These are phyloP conservation scores for Rhizopogon vesiculosus DNA, from an alignment of 768 basidiomycete species.

Conservation along the genomic window DNA sequence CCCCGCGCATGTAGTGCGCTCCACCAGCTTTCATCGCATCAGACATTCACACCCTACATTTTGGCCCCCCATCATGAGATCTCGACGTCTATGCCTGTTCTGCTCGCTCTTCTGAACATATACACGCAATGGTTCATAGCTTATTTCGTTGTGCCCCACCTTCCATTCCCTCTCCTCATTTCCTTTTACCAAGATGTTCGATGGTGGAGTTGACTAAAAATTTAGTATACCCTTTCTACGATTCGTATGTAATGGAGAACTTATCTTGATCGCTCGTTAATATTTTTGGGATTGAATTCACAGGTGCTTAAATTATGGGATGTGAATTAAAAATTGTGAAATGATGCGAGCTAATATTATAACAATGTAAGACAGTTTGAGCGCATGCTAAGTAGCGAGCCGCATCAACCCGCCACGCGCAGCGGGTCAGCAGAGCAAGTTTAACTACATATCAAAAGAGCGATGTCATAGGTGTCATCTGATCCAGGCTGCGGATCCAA, in stretches of 20 bases:
- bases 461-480: too few species aligned
- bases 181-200: background rate
- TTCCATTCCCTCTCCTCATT: background rate
- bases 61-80: slow-evolving; percentile 13
- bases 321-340: background rate
- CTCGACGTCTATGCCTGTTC: slow-evolving; percentile 2
- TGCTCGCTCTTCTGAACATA: slow-evolving; percentile 4
- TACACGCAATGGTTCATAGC: slow-evolving; percentile 1
- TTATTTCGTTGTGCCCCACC: slow-evolving; percentile 2
- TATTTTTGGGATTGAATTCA: background rate
- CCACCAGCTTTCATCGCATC: slow-evolving; percentile 17
- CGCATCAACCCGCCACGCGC: too few species aligned
- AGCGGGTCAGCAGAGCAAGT: too few species aligned
- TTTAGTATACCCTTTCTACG: slow-evolving; percentile 14
- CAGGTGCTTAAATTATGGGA: background rate
- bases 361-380: too few species aligned
- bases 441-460: too few species aligned
- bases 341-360: background rate
- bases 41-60: slow-evolving; percentile 16
- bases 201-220: slow-evolving; percentile 3
- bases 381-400: too few species aligned
- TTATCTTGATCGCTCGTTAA: slow-evolving; percentile 9
- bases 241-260: slow-evolving; percentile 16
- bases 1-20: slow-evolving; percentile 20
- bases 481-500: too few species aligned